A percentile compares a stretch with the other conserved stretches of the same genome.
Conservation (phyloP, 176 grass and related monocot genomes). For the Neostapfia colusana region DNA sequence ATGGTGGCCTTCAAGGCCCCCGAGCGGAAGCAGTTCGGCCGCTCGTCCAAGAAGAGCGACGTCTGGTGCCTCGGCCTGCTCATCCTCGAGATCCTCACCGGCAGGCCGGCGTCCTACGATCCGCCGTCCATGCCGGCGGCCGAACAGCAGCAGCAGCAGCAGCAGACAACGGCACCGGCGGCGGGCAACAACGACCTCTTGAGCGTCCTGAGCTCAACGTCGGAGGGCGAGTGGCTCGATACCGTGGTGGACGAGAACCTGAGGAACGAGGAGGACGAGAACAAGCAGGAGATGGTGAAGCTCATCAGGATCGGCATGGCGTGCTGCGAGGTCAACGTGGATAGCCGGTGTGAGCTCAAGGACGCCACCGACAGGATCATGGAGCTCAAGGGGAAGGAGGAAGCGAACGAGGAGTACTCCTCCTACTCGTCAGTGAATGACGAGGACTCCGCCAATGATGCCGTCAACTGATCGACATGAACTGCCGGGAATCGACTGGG, state of each 20-base stretch:
- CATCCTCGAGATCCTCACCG: conserved; percentile 73
- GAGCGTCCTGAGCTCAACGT: conserved; percentile 24
- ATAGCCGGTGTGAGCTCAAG: conserved; percentile 68
- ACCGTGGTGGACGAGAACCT: conserved; percentile 58
- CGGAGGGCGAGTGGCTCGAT: conserved; percentile 49
- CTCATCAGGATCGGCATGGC: conserved; percentile 69
- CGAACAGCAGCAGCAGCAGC: not conserved
- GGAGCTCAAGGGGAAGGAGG: conserved; percentile 45
- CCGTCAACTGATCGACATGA: conserved; percentile 17
- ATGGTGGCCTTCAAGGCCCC: conserved; percentile 84
- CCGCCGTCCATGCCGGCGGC: not conserved
- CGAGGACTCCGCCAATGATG: conserved; percentile 13
- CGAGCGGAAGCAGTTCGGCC: conserved; percentile 62
- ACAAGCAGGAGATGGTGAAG: conserved; percentile 60
- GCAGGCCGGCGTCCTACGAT: conserved; percentile 40
- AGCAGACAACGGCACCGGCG: not conserved
- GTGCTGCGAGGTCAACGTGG: conserved; percentile 62
- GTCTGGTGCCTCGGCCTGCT: conserved; percentile 83
- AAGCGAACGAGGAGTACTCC: conserved; percentile 14
- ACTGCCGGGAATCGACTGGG: not conserved
- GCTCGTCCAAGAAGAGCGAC: conserved; percentile 89
- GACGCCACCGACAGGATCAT: conserved; percentile 59
- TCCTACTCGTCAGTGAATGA: conserved; percentile 45
- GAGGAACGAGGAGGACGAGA: not conserved
- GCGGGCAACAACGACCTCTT: conserved; percentile 23